phyloP scores from a whole-genome alignment of 345 rosid genomes.

The Clausena lansium region DNA sequence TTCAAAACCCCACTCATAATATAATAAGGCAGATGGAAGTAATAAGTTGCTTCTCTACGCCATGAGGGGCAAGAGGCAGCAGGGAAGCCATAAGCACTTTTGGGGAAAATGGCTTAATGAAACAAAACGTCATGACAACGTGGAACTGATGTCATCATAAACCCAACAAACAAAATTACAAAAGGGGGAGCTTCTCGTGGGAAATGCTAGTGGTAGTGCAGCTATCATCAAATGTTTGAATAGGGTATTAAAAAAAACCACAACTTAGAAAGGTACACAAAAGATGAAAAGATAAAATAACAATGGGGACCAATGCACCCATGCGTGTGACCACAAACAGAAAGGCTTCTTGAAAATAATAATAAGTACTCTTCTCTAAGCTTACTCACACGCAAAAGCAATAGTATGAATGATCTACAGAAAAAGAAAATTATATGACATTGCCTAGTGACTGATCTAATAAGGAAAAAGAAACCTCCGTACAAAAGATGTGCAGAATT shows the following conservation, averaged over 20 bases:
- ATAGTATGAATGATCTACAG: slow-evolving; percentile 2
- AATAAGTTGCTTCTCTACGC: slow-evolving; percentile 12
- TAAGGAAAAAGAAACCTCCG: slow-evolving; percentile 11
- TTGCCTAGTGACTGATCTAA: slow-evolving; percentile 3
- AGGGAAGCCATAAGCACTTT: neutral
- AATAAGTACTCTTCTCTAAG: slow-evolving; percentile 12
- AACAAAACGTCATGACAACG: slow-evolving; percentile 57
- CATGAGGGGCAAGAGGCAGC: neutral
- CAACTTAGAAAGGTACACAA: slow-evolving; percentile 16
- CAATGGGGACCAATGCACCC: slow-evolving; percentile 68
- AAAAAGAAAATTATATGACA: neutral
- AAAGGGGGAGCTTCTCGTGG: slow-evolving; percentile 23
- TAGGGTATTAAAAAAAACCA: slow-evolving; percentile 5
- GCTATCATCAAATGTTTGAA: slow-evolving; percentile 61
- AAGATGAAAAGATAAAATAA: slow-evolving; percentile 36
- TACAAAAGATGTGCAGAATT: neutral
- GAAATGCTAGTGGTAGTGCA: slow-evolving; percentile 46
- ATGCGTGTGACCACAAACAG: slow-evolving; percentile 80
- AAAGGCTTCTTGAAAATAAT: slow-evolving; percentile 16
- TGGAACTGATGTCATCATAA: slow-evolving; percentile 60
- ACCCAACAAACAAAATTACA: slow-evolving; percentile 17
- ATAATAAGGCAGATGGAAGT: neutral
- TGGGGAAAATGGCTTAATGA: neutral
- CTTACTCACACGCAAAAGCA: slow-evolving; percentile 7
- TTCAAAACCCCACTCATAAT: slow-evolving; percentile 7